These are phyloP conservation scores for Erythrophleum fordii DNA, from an alignment of 306 rosid species.

Conservation along the genomic window DNA sequence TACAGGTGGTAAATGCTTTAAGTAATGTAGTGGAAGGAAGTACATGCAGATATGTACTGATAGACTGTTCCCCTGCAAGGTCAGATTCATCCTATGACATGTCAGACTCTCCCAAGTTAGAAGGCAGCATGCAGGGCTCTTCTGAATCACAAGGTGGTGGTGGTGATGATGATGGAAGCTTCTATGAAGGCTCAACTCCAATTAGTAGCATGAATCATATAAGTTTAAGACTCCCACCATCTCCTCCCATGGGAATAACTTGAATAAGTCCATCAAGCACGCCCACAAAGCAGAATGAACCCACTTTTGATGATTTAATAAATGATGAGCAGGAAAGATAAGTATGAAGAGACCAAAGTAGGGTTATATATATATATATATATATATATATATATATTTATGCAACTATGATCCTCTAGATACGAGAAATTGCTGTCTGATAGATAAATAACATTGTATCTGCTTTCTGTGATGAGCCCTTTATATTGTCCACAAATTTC, in stretches of 20 bases:
- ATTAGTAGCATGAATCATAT: background rate
- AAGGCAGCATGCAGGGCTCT: slow-evolving; percentile 21
- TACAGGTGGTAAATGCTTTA: slow-evolving; percentile 64
- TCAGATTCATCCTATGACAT: slow-evolving; percentile 44
- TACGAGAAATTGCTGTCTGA: too few relatives aligned
- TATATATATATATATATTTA: too few relatives aligned
- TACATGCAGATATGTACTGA: slow-evolving; percentile 38
- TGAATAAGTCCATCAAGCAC: slow-evolving; percentile 32
- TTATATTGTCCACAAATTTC: too few relatives aligned
- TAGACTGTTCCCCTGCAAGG: slow-evolving; percentile 53
- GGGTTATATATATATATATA: too few relatives aligned
- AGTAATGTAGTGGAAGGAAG: slow-evolving; percentile 44
- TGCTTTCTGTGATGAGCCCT: too few relatives aligned
- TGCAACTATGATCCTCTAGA: too few relatives aligned
- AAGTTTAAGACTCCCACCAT: slow-evolving; percentile 36
- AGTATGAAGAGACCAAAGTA: too few relatives aligned
- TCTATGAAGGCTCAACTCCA: slow-evolving; percentile 18
- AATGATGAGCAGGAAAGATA: background rate
- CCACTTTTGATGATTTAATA: slow-evolving; percentile 16
- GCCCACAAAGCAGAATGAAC: slow-evolving; percentile 17
- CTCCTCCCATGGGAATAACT: slow-evolving; percentile 50
- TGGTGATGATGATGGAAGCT: slow-evolving; percentile 38
- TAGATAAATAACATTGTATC: too few relatives aligned
- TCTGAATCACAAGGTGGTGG: slow-evolving; percentile 32
- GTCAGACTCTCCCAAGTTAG: slow-evolving; percentile 35